Evolutionary conservation across 192 early-diverging fungal species (phyloP).

Genomic region (Gonapodya prolifera): DNA sequence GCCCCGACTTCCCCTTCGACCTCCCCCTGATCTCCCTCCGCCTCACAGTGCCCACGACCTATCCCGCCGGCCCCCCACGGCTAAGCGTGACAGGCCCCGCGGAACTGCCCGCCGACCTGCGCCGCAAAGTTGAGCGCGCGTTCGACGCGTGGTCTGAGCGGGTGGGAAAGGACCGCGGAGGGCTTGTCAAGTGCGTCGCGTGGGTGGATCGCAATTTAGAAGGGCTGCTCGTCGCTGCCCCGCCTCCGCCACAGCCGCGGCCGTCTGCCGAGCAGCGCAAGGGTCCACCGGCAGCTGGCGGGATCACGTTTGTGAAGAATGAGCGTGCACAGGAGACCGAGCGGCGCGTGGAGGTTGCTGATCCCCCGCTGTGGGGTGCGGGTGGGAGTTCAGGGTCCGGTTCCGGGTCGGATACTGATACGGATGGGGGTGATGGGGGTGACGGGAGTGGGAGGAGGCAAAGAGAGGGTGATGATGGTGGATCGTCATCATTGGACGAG

Average conservation of each 20-base stretch:
- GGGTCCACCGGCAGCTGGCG: constrained; percentile 17
- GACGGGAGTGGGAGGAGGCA: neutral
- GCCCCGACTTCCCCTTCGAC: constrained; percentile 71
- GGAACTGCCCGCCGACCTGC: constrained; percentile 12
- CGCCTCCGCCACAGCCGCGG: neutral
- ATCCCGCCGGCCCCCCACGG: constrained; percentile 35
- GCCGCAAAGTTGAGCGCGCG: neutral
- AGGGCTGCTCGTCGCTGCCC: constrained; percentile 14
- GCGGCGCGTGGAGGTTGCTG: neutral
- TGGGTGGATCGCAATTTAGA: constrained; percentile 51
- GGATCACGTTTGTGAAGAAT: constrained; percentile 17
- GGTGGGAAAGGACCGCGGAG: constrained; percentile 6
- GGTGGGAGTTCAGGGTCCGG: neutral
- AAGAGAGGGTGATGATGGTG: neutral
- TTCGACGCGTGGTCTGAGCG: neutral
- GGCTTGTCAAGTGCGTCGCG: constrained; percentile 25
- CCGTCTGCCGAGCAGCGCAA: neutral
- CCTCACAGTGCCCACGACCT: constrained; percentile 40
- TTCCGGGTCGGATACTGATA: neutral
- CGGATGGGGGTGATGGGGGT: neutral
- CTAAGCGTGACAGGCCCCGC: constrained; percentile 15
- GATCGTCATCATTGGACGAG: neutral
- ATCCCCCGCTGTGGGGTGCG: neutral
- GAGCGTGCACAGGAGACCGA: neutral
- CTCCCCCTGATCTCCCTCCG: constrained; percentile 44